phyloP scores from a whole-genome alignment of 2,329 filamentous ascomycete species.

The Fusarium sp. region DNA sequence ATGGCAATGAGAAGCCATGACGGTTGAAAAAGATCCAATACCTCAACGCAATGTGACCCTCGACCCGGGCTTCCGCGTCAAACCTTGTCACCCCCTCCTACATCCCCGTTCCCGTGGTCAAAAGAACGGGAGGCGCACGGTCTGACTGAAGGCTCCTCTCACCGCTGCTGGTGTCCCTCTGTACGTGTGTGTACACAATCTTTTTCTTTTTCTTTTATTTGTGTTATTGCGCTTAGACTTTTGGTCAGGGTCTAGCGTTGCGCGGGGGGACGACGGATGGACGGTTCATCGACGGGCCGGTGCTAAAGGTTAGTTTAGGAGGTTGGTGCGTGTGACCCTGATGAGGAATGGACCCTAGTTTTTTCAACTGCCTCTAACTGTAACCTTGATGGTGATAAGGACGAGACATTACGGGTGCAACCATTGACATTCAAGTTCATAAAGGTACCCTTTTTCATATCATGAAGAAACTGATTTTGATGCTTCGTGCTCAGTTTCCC shows the following conservation, averaged over 20 bases:
- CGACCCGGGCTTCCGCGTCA: not conserved
- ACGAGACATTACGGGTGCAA: not conserved
- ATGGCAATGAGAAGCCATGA: not conserved
- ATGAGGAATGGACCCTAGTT: not conserved
- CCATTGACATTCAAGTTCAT: not conserved
- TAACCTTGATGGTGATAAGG: not conserved
- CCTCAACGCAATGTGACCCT: constrained; percentile 9
- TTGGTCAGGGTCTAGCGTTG: constrained; percentile 9
- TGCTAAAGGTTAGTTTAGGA: not conserved
- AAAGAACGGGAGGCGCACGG: constrained; percentile 13
- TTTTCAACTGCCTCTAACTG: not conserved
- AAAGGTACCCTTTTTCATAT: not conserved
- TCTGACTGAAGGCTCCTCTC: constrained; percentile 5
- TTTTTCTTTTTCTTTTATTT: not conserved
- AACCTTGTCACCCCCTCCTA: not conserved
- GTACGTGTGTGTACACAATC: not conserved
- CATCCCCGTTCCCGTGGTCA: not conserved
- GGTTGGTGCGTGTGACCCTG: not conserved
- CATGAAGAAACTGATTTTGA: not conserved
- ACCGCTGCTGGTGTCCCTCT: not conserved
- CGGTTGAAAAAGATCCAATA: not conserved
- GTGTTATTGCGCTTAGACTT: constrained; percentile 14
- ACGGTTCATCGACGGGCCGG: not conserved
- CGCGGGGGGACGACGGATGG: not conserved
- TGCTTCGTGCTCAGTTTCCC: not conserved